Evolutionary conservation across 106 monocot species (phyloP).

Genomic region (Acorus calamus): DNA sequence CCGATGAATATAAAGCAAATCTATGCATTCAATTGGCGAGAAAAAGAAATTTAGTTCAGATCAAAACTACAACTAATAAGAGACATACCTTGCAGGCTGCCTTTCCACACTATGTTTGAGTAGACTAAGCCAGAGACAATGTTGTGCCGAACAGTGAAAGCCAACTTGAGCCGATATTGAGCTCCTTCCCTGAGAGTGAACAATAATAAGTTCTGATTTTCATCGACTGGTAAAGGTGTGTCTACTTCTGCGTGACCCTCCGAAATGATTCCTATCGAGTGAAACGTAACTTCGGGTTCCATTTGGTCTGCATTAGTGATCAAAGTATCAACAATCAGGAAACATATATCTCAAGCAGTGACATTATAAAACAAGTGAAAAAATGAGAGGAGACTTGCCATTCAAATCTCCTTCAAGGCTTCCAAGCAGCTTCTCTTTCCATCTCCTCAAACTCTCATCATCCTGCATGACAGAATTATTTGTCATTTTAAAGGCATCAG

Average conservation of each 20-base stretch:
- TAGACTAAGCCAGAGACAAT: conserved; percentile 42
- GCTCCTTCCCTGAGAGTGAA: conserved; percentile 38
- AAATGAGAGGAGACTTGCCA: conserved; percentile 1
- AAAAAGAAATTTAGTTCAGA: too few relatives aligned
- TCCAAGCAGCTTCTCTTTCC: conserved; percentile 44
- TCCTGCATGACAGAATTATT: conserved; percentile 13
- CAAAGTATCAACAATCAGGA: neutral
- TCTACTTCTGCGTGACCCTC: conserved; percentile 11
- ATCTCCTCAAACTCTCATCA: conserved; percentile 49
- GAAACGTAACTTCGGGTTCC: conserved; percentile 39
- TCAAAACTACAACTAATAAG: neutral
- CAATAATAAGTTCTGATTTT: conserved; percentile 7
- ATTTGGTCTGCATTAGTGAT: conserved; percentile 15
- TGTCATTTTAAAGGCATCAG: neutral
- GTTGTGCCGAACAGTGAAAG: conserved; percentile 36
- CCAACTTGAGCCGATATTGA: conserved; percentile 28
- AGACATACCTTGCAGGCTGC: conserved; percentile 15
- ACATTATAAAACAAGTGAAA: neutral
- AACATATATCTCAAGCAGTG: neutral
- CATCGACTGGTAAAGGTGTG: conserved; percentile 16
- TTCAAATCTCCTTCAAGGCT: conserved; percentile 17
- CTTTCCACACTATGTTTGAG: conserved; percentile 36
- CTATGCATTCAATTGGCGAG: too few relatives aligned
- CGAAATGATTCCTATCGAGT: conserved; percentile 28
- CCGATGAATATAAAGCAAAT: too few relatives aligned